These are phyloP conservation scores for Grigorovia humatica DNA, from an alignment of 805 yeast species.

Conservation along the genomic window DNA sequence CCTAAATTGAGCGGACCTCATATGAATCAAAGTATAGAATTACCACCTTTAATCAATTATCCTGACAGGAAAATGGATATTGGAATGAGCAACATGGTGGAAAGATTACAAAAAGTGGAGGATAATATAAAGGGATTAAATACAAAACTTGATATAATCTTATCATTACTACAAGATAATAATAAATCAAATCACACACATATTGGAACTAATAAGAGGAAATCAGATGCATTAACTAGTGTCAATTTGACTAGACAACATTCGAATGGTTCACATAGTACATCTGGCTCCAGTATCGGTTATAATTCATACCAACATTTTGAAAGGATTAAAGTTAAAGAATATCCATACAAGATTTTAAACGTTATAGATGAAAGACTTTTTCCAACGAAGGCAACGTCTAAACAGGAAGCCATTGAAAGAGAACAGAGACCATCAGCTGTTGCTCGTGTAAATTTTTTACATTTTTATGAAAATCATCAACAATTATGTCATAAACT, in stretches of 20 bases:
- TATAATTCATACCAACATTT: not conserved
- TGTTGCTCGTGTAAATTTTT: constrained; percentile 35
- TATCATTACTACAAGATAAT: constrained; percentile 1
- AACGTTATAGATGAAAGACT: constrained; percentile 31
- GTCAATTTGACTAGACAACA: not conserved
- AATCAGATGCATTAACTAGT: not conserved
- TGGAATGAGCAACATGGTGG: not conserved
- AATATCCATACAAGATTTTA: constrained; percentile 32
- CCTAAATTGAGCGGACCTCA: not conserved
- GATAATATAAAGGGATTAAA: constrained; percentile 15
- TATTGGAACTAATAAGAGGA: not conserved
- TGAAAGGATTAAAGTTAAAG: constrained; percentile 16
- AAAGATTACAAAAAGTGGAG: constrained; percentile 20
- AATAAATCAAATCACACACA: not conserved
- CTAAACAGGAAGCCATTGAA: constrained; percentile 21
- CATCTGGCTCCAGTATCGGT: not conserved
- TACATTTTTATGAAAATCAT: constrained; percentile 36
- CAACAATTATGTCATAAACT: constrained; percentile 35
- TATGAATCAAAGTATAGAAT: not conserved
- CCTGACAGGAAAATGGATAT: not conserved
- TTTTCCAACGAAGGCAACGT: constrained; percentile 26
- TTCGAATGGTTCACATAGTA: not conserved
- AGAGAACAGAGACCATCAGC: constrained; percentile 29
- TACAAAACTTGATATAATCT: constrained; percentile 15
- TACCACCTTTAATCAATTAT: not conserved